Conservation (phyloP, 192 early-diverging fungal species). For the Geranomyces michiganensis region DNA sequence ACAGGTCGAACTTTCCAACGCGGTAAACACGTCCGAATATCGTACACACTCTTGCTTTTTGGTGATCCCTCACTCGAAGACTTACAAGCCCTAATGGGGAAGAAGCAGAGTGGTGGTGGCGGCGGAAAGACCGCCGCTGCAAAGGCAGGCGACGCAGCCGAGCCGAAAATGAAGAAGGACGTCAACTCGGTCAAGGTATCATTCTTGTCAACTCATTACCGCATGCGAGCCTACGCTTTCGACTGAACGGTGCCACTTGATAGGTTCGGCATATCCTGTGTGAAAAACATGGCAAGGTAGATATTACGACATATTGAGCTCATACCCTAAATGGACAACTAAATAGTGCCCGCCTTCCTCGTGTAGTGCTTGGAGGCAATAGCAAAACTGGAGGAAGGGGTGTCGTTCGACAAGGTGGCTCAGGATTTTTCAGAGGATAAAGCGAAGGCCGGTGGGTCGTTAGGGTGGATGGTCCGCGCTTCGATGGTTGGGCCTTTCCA, state of each 20-base stretch:
- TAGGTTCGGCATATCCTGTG: slow-evolving; percentile 42
- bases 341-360: too few relatives aligned
- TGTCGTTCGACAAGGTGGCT: slow-evolving; percentile 40
- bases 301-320: too few relatives aligned
- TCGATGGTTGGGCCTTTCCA: slow-evolving; percentile 31
- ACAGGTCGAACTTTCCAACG: too few relatives aligned
- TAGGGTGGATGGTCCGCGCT: slow-evolving; percentile 39
- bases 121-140: not conserved
- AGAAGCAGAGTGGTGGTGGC: too few relatives aligned
- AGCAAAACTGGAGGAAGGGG: slow-evolving; percentile 27
- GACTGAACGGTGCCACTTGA: not conserved
- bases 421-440: slow-evolving; percentile 42
- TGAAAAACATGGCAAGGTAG: slow-evolving; percentile 40
- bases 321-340: too few relatives aligned
- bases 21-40: too few relatives aligned
- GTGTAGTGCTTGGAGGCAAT: slow-evolving; percentile 34
- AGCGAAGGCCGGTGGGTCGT: slow-evolving; percentile 36
- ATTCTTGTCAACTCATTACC: not conserved
- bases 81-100: too few relatives aligned
- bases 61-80: too few relatives aligned
- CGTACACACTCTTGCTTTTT: too few relatives aligned
- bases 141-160: not conserved
- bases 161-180: slow-evolving; percentile 18
- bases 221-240: not conserved
- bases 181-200: slow-evolving; percentile 34